These are phyloP conservation scores for Phytophthora constricta DNA, from an alignment of 352 stramenopile genomes.

Conservation along the genomic window DNA sequence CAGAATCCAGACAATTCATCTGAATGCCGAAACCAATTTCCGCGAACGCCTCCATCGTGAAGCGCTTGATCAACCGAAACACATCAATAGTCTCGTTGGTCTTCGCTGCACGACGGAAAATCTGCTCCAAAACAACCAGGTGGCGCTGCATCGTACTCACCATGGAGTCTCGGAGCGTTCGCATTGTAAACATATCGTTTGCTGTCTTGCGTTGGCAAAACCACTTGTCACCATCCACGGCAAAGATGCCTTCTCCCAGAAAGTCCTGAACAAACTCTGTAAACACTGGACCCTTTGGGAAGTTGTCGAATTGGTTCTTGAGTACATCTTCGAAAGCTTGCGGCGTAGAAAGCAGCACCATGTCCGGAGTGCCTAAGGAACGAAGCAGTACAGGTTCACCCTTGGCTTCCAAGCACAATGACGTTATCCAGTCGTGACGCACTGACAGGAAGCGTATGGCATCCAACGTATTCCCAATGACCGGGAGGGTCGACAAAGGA, in stretches of 20 bases:
- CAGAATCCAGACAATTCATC: slow-evolving; percentile 38
- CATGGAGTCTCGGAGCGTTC: slow-evolving; percentile 51
- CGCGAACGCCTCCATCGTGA: slow-evolving; percentile 73
- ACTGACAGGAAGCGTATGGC: slow-evolving; percentile 2
- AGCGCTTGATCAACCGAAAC: slow-evolving; percentile 47
- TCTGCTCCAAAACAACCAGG: slow-evolving; percentile 10
- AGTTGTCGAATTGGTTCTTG: slow-evolving; percentile 67
- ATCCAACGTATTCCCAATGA: slow-evolving; percentile 47
- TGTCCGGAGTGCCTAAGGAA: slow-evolving; percentile 35
- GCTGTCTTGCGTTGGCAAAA: slow-evolving; percentile 77
- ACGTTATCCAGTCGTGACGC: slow-evolving; percentile 34
- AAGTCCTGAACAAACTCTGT: slow-evolving; percentile 46
- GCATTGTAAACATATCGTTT: slow-evolving; percentile 83
- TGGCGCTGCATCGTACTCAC: slow-evolving; percentile 35
- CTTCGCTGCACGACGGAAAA: slow-evolving; percentile 19
- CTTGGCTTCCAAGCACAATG: slow-evolving; percentile 22
- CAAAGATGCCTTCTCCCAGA: slow-evolving; percentile 75
- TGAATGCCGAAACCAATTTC: slow-evolving; percentile 71
- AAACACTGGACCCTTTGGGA: slow-evolving; percentile 59
- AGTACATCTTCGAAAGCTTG: slow-evolving; percentile 50
- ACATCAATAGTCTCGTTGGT: slow-evolving; percentile 39
- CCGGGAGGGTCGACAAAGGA: slow-evolving; percentile 27
- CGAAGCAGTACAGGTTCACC: slow-evolving; percentile 30
- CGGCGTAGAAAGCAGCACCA: slow-evolving; percentile 30
- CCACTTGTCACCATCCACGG: slow-evolving; percentile 62